A percentile compares a stretch with the other conserved stretches of the same genome.
Evolutionary conservation across 805 yeast species (phyloP).

Genomic region (Aciculoconidium aculeatum): DNA sequence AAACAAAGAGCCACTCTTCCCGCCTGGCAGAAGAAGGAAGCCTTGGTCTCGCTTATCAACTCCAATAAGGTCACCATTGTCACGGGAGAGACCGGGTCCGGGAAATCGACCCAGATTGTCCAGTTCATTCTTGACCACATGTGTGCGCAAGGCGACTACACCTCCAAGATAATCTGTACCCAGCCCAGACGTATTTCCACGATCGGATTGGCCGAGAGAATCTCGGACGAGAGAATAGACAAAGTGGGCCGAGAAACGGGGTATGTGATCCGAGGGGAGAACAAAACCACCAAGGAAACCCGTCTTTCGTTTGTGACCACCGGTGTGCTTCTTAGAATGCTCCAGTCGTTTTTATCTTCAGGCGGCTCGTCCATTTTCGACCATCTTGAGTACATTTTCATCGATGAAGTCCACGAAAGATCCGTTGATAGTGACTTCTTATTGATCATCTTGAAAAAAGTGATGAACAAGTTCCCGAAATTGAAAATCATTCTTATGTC

Average conservation of each 20-base stretch:
- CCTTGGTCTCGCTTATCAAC: conserved; percentile 51
- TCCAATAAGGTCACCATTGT: conserved; percentile 63
- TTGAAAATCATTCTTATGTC: conserved; percentile 81
- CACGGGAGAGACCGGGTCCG: conserved; percentile 98
- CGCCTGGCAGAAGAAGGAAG: conserved; percentile 68
- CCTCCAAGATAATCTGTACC: conserved; percentile 70
- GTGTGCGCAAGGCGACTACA: conserved; percentile 41
- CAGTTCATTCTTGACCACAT: conserved; percentile 79
- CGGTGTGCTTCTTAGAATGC: conserved; percentile 83
- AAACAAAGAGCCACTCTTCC: conserved; percentile 57
- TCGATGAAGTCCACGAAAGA: conserved; percentile 97
- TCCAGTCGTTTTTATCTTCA: conserved; percentile 47
- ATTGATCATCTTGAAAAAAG: conserved; percentile 64
- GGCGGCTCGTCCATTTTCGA: conserved; percentile 36
- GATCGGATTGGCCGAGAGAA: conserved; percentile 89
- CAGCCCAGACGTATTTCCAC: conserved; percentile 97
- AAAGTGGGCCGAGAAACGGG: conserved; percentile 75
- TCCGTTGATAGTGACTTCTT: conserved; percentile 87
- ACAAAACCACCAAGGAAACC: conserved; percentile 54
- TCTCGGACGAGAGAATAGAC: conserved; percentile 72
- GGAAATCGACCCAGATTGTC: conserved; percentile 91
- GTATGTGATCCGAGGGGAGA: conserved; percentile 85
- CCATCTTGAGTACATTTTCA: conserved; percentile 62
- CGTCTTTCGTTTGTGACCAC: conserved; percentile 86
- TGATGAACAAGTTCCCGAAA: conserved; percentile 45